Base-by-base conservation (phyloP, 371 early-diverging fungal species). In the Circinella umbellata region DNA sequence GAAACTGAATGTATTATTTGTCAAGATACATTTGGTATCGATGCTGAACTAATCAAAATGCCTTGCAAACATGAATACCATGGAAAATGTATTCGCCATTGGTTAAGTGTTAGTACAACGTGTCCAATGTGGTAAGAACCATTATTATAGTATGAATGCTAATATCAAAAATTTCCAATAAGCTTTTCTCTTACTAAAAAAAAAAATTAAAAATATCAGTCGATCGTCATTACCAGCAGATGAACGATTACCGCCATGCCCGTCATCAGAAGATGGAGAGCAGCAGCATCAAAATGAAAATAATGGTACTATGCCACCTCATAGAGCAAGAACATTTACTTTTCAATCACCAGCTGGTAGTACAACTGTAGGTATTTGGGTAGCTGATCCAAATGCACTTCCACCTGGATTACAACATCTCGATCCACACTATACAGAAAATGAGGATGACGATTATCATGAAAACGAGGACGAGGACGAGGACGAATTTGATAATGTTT, bases 31-130 rank as follows among this genome's bases (percentile, higher is more conserved):
- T 71, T 63, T 63, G 69, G 67, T 3, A 59, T 42, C 9, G 67
- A 68, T 3, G 13, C 46, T 27, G 35, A 51, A 9, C 11, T 75
- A 1, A 66, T 63, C 7, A 48, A 53, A 13, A 53, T 75, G 61
- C 71, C 75, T n/a, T 75, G 75, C 66, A 47, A 64, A 14, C 75
- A 75, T 18, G 75, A 75, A 62, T 75, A 75, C 48, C 75, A 75
- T 57, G 63, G 63, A 3, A 18, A 47, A 7, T 75, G 75, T 38
- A 71, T 75, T 17, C 65, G 61, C 34, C 69, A 55, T 10, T 75
- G 75, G 75, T 34, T 75, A 39, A 15, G 20, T 0, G 42, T 61
- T n/a, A 71, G 66, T 42, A 55, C 69, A 1, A 69, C 75, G 8
- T 75, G 75, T 51, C 75, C 75, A 27, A 69, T 75, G 14, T 75